Conservation (phyloP, 1,284 basidiomycete genomes). For the Cerioporus squamosus region DNA sequence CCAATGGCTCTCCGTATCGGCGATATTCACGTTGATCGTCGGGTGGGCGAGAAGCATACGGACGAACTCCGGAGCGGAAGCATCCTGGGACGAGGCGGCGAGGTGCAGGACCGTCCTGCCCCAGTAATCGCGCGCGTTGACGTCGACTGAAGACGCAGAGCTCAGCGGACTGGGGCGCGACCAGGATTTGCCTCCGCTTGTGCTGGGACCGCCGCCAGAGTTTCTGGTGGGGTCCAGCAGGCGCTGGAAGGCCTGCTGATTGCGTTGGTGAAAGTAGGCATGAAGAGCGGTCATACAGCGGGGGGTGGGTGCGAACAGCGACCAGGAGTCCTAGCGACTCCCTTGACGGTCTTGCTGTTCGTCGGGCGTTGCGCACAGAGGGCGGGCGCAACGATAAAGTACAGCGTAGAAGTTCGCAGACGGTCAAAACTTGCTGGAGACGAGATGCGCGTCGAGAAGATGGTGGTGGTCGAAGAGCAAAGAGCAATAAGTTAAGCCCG, state of each 20-base stretch:
- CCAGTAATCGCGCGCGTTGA: slow-evolving; percentile 75
- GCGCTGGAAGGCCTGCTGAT: slow-evolving; percentile 83
- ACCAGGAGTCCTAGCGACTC: slow-evolving; percentile 32
- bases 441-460: not conserved
- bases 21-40: slow-evolving; percentile 79
- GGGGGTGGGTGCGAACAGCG: slow-evolving; percentile 24
- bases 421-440: not conserved
- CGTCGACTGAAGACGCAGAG: slow-evolving; percentile 48
- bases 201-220: slow-evolving; percentile 37
- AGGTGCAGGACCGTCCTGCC: slow-evolving; percentile 88
- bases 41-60: slow-evolving; percentile 82
- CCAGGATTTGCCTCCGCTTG: slow-evolving; percentile 71
- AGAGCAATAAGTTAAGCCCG: slow-evolving; percentile 24
- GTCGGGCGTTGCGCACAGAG: slow-evolving; percentile 21
- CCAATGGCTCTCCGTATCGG: slow-evolving; percentile 89
- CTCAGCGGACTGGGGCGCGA: slow-evolving; percentile 52
- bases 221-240: slow-evolving; percentile 59
- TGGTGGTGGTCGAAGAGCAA: slow-evolving; percentile 13
- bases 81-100: slow-evolving; percentile 64
- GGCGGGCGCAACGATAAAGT: slow-evolving; percentile 23
- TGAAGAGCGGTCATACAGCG: slow-evolving; percentile 77
- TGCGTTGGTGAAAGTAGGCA: slow-evolving; percentile 76
- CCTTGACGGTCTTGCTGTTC: slow-evolving; percentile 24
- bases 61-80: slow-evolving; percentile 79
- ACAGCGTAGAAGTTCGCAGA: slow-evolving; percentile 8